phyloP scores from a whole-genome alignment of 1,284 basidiomycete species.

The Peniophora sp. region DNA sequence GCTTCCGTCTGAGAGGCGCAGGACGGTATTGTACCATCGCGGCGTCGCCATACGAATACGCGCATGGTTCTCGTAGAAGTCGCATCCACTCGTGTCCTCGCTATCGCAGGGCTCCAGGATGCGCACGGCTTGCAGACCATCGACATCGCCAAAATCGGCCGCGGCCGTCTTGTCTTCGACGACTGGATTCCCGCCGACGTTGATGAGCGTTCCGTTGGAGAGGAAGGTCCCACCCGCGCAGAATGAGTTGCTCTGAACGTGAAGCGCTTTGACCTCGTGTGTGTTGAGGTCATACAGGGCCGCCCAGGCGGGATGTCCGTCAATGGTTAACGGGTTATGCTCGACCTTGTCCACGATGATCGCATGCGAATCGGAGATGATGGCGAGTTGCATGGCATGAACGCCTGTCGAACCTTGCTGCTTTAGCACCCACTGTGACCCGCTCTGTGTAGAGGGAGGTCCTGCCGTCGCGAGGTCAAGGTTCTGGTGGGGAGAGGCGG shows the following conservation, averaged over 20 bases:
- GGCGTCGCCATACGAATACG: constrained; percentile 62
- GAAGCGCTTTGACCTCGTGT: constrained; percentile 53
- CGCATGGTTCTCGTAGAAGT: constrained; percentile 58
- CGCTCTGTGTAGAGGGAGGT: constrained; percentile 10
- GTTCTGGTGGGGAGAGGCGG: constrained; percentile 2
- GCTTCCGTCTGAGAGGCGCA: constrained; percentile 68
- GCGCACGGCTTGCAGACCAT: constrained; percentile 70
- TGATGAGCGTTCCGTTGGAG: constrained; percentile 67
- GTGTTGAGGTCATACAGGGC: constrained; percentile 64
- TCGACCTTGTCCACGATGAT: constrained; percentile 80
- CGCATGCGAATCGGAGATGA: constrained; percentile 65
- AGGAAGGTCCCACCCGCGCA: constrained; percentile 79
- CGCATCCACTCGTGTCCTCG: constrained; percentile 39
- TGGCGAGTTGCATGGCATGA: constrained; percentile 70
- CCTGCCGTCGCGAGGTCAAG: constrained; percentile 11
- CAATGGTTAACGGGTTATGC: constrained; percentile 67
- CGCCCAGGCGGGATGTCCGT: constrained; percentile 74
- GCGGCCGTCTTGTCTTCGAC: constrained; percentile 52
- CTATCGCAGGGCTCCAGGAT: constrained; percentile 64
- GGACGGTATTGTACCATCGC: constrained; percentile 70
- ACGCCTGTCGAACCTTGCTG: constrained; percentile 71
- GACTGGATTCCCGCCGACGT: constrained; percentile 72
- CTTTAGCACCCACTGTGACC: constrained; percentile 34
- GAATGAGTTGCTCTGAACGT: constrained; percentile 77
- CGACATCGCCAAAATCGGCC: constrained; percentile 67